Percentiles rank a stretch among this genome's conserved stretches.
Evolutionary conservation across 805 yeast species (phyloP).

Genomic region (Priceomyces medius): DNA sequence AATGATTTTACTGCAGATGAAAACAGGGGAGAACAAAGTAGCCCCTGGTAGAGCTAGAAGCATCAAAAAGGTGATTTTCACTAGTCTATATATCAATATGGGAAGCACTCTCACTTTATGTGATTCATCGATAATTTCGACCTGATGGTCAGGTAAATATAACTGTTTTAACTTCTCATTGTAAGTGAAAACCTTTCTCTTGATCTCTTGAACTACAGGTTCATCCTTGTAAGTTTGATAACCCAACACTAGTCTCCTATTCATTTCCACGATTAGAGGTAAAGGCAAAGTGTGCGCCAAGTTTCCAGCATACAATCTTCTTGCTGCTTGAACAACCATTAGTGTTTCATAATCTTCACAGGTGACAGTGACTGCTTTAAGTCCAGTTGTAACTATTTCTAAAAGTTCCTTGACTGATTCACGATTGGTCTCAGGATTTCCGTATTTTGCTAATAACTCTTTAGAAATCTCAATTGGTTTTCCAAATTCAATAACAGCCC

Average conservation of each 20-base stretch:
- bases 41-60: constrained; percentile 84
- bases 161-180: constrained; percentile 55
- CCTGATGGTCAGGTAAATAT: constrained; percentile 57
- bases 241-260: constrained; percentile 81
- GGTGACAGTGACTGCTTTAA: constrained; percentile 82
- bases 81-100: constrained; percentile 55
- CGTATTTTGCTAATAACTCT: constrained; percentile 62
- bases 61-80: constrained; percentile 55
- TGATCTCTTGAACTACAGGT: constrained; percentile 61
- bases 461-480: constrained; percentile 66
- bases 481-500: constrained; percentile 96
- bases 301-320: constrained; percentile 82
- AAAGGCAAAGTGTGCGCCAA: constrained; percentile 70
- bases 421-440: constrained; percentile 62
- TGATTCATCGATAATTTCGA: constrained; percentile 53
- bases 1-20: constrained; percentile 70
- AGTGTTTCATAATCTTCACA: constrained; percentile 88
- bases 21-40: constrained; percentile 83
- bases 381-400: constrained; percentile 67
- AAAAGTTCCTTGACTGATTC: constrained; percentile 73
- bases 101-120: constrained; percentile 50
- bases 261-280: constrained; percentile 85
- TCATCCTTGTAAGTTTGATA: constrained; percentile 72
- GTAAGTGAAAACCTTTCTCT: constrained; percentile 63
- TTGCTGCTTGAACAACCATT: constrained; percentile 86